Evolutionary conservation across 2,329 filamentous ascomycete species (phyloP).

Genomic region (Trichophyton schoenleinii): DNA sequence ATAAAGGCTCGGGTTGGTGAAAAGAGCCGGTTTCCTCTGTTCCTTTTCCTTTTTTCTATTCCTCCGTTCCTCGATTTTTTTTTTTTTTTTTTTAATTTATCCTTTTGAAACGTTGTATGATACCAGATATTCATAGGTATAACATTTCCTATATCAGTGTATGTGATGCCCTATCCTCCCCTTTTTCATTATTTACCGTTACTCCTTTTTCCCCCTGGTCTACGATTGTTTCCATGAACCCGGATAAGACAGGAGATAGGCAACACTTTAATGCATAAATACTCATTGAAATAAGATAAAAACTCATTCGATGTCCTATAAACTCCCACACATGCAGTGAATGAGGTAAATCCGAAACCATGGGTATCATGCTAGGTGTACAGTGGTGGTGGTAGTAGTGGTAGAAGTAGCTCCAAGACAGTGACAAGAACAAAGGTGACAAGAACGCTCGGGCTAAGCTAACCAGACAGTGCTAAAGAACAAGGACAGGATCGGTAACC

Average conservation of each 20-base stretch:
- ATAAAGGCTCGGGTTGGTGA: neutral
- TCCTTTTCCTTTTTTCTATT: neutral
- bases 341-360: neutral
- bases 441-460: too few species aligned
- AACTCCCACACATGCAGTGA: neutral
- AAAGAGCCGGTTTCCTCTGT: neutral
- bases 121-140: neutral
- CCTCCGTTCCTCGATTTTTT: neutral
- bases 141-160: neutral
- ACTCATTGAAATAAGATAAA: neutral
- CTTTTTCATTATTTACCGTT: slow-evolving; percentile 17
- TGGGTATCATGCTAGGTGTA: neutral
- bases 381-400: neutral
- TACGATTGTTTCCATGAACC: neutral
- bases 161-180: slow-evolving; percentile 2
- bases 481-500: too few species aligned
- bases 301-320: neutral
- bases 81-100: neutral
- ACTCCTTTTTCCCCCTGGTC: neutral
- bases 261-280: neutral
- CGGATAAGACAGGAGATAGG: neutral
- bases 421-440: too few species aligned
- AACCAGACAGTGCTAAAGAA: too few species aligned
- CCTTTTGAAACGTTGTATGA: slow-evolving; percentile 1
- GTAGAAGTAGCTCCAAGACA: too few species aligned